Evolutionary conservation across 2,329 filamentous ascomycete genomes (phyloP).

Genomic region (Microsporum audouinii): DNA sequence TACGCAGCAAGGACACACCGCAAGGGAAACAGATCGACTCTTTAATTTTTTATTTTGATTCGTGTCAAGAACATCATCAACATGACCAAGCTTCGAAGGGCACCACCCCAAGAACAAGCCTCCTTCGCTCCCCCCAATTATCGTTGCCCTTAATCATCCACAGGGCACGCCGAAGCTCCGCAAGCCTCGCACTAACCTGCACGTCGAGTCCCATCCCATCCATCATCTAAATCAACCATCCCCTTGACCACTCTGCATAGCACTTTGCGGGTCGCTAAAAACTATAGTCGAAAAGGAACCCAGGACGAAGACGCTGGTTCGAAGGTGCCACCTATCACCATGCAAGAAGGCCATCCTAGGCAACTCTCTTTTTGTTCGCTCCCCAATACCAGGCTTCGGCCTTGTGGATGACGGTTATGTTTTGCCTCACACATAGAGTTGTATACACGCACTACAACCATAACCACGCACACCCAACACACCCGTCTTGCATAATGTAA

Average conservation of each 20-base stretch:
- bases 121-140: neutral
- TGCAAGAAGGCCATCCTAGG: neutral
- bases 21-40: neutral
- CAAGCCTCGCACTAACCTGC: constrained; percentile 2
- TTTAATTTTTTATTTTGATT: neutral
- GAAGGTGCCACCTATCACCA: neutral
- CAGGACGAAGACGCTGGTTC: neutral
- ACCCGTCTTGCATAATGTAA: constrained; percentile 1
- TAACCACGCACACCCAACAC: constrained; percentile 1
- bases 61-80: neutral
- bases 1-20: neutral
- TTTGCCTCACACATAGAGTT: neutral
- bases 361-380: neutral
- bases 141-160: neutral
- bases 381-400: neutral
- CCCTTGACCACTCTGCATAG: neutral
- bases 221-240: neutral
- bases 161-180: neutral
- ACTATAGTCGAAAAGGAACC: neutral
- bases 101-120: neutral
- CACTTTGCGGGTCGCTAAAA: neutral
- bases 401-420: neutral
- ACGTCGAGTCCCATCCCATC: neutral
- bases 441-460: neutral
- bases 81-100: constrained; percentile 1